phyloP scores from a whole-genome alignment of 2,329 filamentous ascomycete genomes.

The Albophoma yamanashiensis region DNA sequence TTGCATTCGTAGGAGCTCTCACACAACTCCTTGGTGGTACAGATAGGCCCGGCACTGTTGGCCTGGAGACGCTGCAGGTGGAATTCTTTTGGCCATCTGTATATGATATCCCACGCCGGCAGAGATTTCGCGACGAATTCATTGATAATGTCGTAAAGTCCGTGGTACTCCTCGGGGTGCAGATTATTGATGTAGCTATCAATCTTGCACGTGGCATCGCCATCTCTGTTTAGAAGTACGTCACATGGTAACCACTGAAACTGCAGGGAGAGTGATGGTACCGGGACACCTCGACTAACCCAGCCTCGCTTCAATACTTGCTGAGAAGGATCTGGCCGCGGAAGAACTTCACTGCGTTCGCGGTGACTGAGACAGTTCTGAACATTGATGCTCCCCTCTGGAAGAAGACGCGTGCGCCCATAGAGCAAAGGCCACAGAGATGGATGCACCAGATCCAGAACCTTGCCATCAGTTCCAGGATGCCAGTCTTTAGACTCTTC shows the following conservation, averaged over 20 bases:
- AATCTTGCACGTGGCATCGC: constrained; percentile 21
- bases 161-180: constrained; percentile 28
- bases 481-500: constrained; percentile 47
- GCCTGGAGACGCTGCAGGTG: constrained; percentile 13
- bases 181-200: constrained; percentile 44
- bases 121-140: constrained; percentile 27
- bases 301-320: not conserved
- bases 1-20: constrained; percentile 4
- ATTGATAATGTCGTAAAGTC: constrained; percentile 29
- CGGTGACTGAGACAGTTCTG: constrained; percentile 21
- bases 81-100: constrained; percentile 19
- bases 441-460: constrained; percentile 53
- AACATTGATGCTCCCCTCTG: constrained; percentile 22
- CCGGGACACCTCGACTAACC: not conserved
- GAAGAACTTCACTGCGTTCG: constrained; percentile 18
- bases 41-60: constrained; percentile 6
- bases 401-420: constrained; percentile 27
- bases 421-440: constrained; percentile 52
- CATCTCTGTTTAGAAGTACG: constrained; percentile 6
- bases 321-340: constrained; percentile 5
- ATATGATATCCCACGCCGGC: constrained; percentile 32
- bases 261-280: not conserved
- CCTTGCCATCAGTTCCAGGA: constrained; percentile 41
- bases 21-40: constrained; percentile 10
- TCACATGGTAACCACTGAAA: not conserved